Evolutionary conservation across 208 protist species (phyloP).

Genomic region (Angomonas ambiguus): DNA sequence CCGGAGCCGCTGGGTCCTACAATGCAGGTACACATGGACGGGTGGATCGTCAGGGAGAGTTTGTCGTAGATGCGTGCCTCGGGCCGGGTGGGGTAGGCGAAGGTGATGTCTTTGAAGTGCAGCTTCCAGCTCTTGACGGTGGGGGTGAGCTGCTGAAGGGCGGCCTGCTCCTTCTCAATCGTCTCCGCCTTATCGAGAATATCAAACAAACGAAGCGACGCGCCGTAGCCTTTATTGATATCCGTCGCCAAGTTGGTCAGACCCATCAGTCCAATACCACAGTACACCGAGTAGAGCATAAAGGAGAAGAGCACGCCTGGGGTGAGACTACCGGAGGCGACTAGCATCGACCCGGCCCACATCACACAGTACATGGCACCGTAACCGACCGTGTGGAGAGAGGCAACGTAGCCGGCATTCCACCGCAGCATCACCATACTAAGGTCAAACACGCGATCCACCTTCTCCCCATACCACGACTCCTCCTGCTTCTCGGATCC

Average conservation of each 20-base stretch:
- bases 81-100: conserved; percentile 82
- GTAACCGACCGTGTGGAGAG: conserved; percentile 79
- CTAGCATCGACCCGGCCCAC: conserved; percentile 85
- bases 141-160: conserved; percentile 39
- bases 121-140: conserved; percentile 52
- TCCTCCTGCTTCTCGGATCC: conserved; percentile 57
- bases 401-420: conserved; percentile 73
- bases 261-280: conserved; percentile 82
- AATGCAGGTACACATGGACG: conserved; percentile 70
- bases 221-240: conserved; percentile 85
- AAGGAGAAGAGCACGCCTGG: conserved; percentile 87
- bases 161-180: conserved; percentile 28
- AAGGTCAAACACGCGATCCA: conserved; percentile 59
- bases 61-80: conserved; percentile 68
- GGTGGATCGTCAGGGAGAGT: conserved; percentile 57
- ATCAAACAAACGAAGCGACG: conserved; percentile 75
- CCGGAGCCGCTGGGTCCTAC: conserved; percentile 81
- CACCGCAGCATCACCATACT: conserved; percentile 68
- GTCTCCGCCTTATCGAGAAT: conserved; percentile 66
- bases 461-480: conserved; percentile 68
- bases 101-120: conserved; percentile 58
- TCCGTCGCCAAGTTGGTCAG: conserved; percentile 77
- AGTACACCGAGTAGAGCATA: conserved; percentile 88
- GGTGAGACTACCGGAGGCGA: conserved; percentile 63
- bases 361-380: conserved; percentile 81